A percentile compares a stretch with the other conserved stretches of the same genome.
Evolutionary conservation across 139 green algal genomes (phyloP).

Genomic region (Trebouxia sp.): DNA sequence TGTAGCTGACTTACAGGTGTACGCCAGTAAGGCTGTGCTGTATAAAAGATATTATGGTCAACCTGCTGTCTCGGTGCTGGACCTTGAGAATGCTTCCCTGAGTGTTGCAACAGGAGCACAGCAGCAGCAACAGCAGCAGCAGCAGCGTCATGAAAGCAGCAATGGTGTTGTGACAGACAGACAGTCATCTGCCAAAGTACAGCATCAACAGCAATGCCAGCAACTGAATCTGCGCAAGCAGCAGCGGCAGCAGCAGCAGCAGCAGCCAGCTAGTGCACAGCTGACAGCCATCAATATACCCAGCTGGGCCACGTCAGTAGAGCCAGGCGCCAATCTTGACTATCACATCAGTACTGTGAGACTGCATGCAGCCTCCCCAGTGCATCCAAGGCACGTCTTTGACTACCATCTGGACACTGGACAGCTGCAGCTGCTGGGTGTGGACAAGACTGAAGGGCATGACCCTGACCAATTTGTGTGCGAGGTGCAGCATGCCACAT

Average conservation of each 20-base stretch:
- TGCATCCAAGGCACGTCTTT: constrained; percentile 43
- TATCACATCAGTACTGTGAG: constrained; percentile 37
- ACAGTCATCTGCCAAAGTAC: neutral
- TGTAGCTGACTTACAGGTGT: constrained; percentile 71
- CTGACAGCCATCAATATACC: neutral
- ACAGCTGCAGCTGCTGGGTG: constrained; percentile 37
- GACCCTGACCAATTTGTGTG: neutral
- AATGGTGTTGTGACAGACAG: neutral
- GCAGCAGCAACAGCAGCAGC: neutral
- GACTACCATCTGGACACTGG: constrained; percentile 27
- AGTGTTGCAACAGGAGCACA: too few relatives aligned
- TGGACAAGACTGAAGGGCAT: neutral
- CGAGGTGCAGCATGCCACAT: neutral
- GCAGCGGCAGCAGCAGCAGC: neutral
- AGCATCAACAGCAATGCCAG: neutral
- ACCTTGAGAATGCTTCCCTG: too few relatives aligned
- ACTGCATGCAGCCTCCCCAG: constrained; percentile 51
- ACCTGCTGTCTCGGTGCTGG: constrained; percentile 36
- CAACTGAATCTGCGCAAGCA: constrained; percentile 1
- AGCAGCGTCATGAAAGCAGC: neutral
- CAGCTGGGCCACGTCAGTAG: constrained; percentile 28
- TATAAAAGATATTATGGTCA: constrained; percentile 40
- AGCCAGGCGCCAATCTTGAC: constrained; percentile 58
- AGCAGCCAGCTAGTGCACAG: neutral
- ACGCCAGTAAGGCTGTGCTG: constrained; percentile 42